Conservation (phyloP, 345 rosid species). For the Aquilaria yunnanensis region DNA sequence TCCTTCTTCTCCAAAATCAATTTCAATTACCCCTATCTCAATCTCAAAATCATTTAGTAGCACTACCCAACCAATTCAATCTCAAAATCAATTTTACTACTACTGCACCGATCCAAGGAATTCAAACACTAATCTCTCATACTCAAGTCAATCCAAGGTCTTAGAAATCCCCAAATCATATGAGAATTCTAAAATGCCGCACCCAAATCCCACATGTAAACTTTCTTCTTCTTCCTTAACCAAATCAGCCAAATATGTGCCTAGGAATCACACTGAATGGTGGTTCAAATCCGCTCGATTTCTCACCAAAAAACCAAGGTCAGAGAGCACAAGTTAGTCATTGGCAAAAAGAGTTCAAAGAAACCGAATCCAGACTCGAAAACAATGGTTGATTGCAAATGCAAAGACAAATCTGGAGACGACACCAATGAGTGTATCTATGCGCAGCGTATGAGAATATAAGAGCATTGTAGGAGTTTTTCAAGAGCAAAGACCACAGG, state of each 20-base stretch:
- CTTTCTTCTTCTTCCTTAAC: slow-evolving; percentile 45
- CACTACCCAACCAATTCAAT: too few relatives aligned
- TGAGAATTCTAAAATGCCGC: slow-evolving; percentile 62
- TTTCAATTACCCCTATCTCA: too few relatives aligned
- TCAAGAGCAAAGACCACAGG: slow-evolving; percentile 32
- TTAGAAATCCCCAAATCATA: slow-evolving; percentile 21
- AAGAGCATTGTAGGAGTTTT: slow-evolving; percentile 82
- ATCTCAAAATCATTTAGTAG: too few relatives aligned
- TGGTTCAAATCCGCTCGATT: slow-evolving; percentile 21
- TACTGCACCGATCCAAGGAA: too few relatives aligned
- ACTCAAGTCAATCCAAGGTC: slow-evolving; percentile 25
- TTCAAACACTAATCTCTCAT: slow-evolving; percentile 3
- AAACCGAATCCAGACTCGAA: slow-evolving; percentile 33
- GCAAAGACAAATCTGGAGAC: slow-evolving; percentile 40
- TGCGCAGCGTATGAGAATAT: slow-evolving; percentile 76
- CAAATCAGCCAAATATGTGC: slow-evolving; percentile 20
- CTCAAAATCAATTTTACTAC: too few relatives aligned
- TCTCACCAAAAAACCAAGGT: slow-evolving; percentile 61
- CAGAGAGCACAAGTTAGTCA: slow-evolving; percentile 71
- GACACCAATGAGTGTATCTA: slow-evolving; percentile 57
- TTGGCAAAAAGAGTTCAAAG: slow-evolving; percentile 63
- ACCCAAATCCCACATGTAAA: slow-evolving; percentile 31
- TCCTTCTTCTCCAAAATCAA: too few relatives aligned
- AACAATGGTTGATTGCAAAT: slow-evolving; percentile 50
- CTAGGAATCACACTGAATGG: slow-evolving; percentile 18